Evolutionary conservation across 768 basidiomycete species (phyloP).

Genomic region (Mycena olivaceomarginata): DNA sequence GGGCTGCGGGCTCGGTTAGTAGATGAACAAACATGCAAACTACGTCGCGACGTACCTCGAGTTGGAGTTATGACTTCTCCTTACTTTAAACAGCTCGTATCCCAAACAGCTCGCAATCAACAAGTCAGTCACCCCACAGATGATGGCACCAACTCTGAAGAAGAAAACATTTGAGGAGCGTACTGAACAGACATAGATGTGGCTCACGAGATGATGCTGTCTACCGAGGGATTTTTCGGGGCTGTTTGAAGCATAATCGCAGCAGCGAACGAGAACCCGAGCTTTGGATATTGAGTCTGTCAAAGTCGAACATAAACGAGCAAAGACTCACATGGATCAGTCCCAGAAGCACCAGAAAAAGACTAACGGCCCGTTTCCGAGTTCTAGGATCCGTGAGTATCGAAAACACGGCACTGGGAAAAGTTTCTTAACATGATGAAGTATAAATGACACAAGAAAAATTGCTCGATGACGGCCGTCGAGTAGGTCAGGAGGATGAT

Average conservation of each 20-base stretch:
- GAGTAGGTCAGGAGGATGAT: conserved; percentile 35
- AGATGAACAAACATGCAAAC: background rate
- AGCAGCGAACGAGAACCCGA: conserved; percentile 32
- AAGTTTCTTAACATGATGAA: conserved; percentile 33
- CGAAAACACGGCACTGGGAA: background rate
- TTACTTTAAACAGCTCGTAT: conserved; percentile 35
- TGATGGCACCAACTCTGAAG: conserved; percentile 31
- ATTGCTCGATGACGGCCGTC: conserved; percentile 36
- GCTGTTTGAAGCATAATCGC: conserved; percentile 19
- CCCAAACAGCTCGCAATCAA: conserved; percentile 35
- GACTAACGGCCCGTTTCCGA: conserved; percentile 28
- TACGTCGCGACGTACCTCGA: background rate
- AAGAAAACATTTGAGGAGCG: background rate
- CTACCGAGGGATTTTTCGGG: background rate
- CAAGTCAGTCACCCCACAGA: conserved; percentile 36
- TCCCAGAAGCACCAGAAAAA: conserved; percentile 23
- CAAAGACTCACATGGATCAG: conserved; percentile 31
- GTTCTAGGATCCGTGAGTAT: conserved; percentile 21
- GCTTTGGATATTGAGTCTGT: conserved; percentile 10
- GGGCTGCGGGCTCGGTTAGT: conserved; percentile 9
- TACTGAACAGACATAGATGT: background rate
- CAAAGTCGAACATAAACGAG: background rate
- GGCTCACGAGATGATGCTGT: conserved; percentile 29
- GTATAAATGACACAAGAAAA: conserved; percentile 40
- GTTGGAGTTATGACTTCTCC: background rate